Base-by-base conservation (phyloP, 352 stramenopile genomes). In the Phytophthora vignae region DNA sequence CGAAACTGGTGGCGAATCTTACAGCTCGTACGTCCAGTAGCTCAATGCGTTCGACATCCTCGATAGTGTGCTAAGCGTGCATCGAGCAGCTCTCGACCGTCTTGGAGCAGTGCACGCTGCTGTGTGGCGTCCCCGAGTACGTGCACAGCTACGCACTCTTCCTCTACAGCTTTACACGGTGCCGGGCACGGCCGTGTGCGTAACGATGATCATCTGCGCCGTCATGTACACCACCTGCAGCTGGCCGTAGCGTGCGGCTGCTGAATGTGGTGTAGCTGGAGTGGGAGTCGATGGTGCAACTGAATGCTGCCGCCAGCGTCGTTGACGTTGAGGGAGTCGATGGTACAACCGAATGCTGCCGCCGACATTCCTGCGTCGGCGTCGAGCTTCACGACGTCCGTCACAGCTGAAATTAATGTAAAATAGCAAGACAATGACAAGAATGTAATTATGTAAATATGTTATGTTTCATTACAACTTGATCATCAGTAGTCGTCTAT, bases 31-130 rank as follows among this genome's bases (percentile, higher is more conserved):
- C n/a, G n/a, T n/a, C n/a, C n/a, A n/a, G n/a, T n/a, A n/a, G n/a
- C n/a, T n/a, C n/a, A n/a, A n/a, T n/a, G n/a, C n/a, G n/a, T n/a
- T n/a, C n/a, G n/a, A n/a, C n/a, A n/a, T n/a, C n/a, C n/a, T n/a
- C n/a, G n/a, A n/a, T n/a, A n/a, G 64, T 90, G 4, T 88, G 77
- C 44, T 81, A 92, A 33, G 87, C 87, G 4, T 85, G 87, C 33
- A 78, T 76, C 49, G 82, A 94, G 63, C 87, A 94, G 66, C 78
- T 94, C 44, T 78, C 82, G 38, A 84, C 87, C 21, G 82, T 93
- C 17, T 88, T 83, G 8, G 82, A 94, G 69, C 83, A 91, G 60
- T 90, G 79, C 15, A 78, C 85, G 27, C 76, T 94, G 46, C 73
- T 94, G 0, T 82, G 70, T 11, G 85, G 85, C 22, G 55, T 92